These are phyloP conservation scores for Afroboletus lepidellus DNA, from an alignment of 1,284 basidiomycete genomes.

Conservation along the genomic window DNA sequence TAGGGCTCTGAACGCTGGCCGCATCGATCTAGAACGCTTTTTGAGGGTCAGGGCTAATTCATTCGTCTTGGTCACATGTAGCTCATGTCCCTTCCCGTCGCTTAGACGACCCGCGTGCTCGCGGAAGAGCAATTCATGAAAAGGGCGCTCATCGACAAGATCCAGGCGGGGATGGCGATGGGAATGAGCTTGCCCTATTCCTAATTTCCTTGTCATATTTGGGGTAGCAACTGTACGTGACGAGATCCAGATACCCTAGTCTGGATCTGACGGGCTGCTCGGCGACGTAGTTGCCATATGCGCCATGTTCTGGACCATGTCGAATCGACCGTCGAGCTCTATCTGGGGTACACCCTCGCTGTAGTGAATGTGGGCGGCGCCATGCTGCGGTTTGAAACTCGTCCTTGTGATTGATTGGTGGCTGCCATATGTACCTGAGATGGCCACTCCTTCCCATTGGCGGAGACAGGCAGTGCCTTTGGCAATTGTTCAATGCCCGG, in stretches of 20 bases:
- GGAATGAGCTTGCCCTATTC: conserved; percentile 37
- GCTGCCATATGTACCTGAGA: conserved; percentile 32
- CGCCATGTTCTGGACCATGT: conserved; percentile 35
- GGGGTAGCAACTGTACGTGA: conserved; percentile 28
- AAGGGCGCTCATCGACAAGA: conserved; percentile 87
- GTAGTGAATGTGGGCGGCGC: conserved; percentile 15
- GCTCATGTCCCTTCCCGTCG: conserved; percentile 23
- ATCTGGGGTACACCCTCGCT: conserved; percentile 27
- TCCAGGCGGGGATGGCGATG: conserved; percentile 67
- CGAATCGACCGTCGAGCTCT: conserved; percentile 22
- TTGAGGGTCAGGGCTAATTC: conserved; percentile 64
- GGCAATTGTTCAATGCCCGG: conserved; percentile 32
- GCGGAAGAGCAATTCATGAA: conserved; percentile 96
- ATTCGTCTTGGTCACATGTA: conserved; percentile 21
- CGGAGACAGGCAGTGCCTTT: conserved; percentile 29
- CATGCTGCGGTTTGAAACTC: conserved; percentile 26
- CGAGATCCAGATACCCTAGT: conserved; percentile 28
- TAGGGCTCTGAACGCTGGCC: conserved; percentile 87
- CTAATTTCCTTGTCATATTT: conserved; percentile 35
- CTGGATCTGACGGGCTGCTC: conserved; percentile 36
- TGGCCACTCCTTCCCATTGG: conserved; percentile 21
- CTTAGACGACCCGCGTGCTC: conserved; percentile 79
- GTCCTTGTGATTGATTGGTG: conserved; percentile 32
- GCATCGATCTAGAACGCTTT: conserved; percentile 91
- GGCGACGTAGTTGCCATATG: conserved; percentile 40